These are phyloP conservation scores for Fusarium sp. DNA, from an alignment of 2,329 filamentous ascomycete genomes.

Conservation along the genomic window DNA sequence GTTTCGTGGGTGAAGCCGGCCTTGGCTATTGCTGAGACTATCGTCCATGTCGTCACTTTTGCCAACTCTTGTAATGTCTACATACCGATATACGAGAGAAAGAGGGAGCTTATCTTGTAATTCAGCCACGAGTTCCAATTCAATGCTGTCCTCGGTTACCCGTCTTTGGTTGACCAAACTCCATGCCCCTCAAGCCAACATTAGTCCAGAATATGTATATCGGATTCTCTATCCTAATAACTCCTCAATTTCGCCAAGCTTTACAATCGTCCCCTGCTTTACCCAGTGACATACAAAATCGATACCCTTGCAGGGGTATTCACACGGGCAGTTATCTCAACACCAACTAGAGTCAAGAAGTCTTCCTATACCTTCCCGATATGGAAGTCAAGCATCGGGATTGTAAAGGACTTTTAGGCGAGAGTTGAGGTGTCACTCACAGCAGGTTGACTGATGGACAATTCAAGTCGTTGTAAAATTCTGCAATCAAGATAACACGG, in stretches of 20 bases:
- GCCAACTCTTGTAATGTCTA: constrained; percentile 16
- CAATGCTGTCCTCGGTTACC: background rate
- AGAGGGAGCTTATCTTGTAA: constrained; percentile 6
- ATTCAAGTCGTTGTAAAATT: background rate
- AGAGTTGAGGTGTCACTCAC: background rate
- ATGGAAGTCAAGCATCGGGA: constrained; percentile 1
- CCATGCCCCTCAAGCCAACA: background rate
- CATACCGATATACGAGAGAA: constrained; percentile 4
- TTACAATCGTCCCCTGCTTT: constrained; percentile 1
- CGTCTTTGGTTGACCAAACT: background rate
- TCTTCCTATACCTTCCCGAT: constrained; percentile 34
- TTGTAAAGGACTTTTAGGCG: background rate
- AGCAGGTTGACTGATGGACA: background rate
- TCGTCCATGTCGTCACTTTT: constrained; percentile 32
- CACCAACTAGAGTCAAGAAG: constrained; percentile 1
- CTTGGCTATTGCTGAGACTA: constrained; percentile 13
- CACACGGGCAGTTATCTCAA: constrained; percentile 9
- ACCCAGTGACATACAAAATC: constrained; percentile 17
- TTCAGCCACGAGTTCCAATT: background rate
- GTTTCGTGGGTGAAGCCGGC: constrained; percentile 3
- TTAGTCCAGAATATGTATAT: background rate
- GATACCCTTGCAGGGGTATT: constrained; percentile 4
- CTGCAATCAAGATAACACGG: background rate
- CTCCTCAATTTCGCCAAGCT: constrained; percentile 15
- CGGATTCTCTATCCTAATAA: background rate